Evolutionary conservation across 768 basidiomycete species (phyloP).

Genomic region (Lanmaoa rubissima): DNA sequence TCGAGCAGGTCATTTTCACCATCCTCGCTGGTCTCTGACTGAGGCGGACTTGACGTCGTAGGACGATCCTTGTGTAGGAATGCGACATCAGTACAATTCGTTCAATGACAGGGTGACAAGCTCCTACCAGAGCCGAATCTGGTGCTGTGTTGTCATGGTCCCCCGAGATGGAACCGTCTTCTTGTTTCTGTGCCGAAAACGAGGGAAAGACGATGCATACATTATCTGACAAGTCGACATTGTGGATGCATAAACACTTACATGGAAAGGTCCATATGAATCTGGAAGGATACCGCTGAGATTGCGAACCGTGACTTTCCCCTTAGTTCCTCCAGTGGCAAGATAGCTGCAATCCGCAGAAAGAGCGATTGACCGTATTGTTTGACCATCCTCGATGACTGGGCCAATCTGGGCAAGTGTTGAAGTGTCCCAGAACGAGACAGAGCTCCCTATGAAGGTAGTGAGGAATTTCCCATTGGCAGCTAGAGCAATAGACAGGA

Average conservation of each 20-base stretch:
- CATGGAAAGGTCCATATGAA: neutral
- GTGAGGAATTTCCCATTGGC: neutral
- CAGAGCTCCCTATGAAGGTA: neutral
- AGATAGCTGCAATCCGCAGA: neutral
- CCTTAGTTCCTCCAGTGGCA: neutral
- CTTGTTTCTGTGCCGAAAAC: neutral
- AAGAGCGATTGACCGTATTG: neutral
- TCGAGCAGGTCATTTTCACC: neutral
- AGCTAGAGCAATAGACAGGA: neutral
- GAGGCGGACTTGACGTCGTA: neutral
- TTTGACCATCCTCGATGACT: neutral
- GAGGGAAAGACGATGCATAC: neutral
- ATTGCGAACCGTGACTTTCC: neutral
- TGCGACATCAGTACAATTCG: neutral
- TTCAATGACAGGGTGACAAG: neutral
- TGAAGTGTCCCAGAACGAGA: neutral
- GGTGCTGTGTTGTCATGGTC: neutral
- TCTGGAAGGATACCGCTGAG: slow-evolving; percentile 1
- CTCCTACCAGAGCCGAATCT: neutral
- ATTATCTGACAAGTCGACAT: neutral
- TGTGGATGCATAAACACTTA: neutral
- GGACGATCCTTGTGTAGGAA: neutral
- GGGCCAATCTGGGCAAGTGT: neutral
- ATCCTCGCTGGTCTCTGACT: neutral
- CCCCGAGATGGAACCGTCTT: neutral